Evolutionary conservation across 305 asterid species (phyloP).

Genomic region (Fraxinus ornus): DNA sequence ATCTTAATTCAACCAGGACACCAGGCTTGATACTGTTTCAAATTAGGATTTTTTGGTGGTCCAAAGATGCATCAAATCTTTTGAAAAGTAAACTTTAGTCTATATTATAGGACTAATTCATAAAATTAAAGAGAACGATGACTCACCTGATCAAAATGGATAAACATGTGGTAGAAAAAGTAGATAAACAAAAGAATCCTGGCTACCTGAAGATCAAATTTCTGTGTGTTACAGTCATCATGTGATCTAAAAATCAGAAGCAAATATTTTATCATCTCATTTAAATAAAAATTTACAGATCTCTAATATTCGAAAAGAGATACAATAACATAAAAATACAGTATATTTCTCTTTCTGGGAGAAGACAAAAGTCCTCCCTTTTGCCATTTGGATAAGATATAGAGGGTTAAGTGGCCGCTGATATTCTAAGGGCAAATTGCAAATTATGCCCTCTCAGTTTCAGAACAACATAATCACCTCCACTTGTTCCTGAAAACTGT

Average conservation of each 20-base stretch:
- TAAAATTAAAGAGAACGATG: conserved; percentile 1
- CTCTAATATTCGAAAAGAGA: background rate
- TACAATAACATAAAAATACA: too few relatives aligned
- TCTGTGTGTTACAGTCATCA: background rate
- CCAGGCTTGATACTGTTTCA: background rate
- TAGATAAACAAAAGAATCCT: conserved; percentile 62
- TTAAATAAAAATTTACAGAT: background rate
- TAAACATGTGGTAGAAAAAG: conserved; percentile 71
- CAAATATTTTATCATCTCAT: background rate
- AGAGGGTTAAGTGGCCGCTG: background rate
- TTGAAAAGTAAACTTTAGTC: background rate
- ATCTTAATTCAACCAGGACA: background rate
- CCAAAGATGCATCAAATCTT: background rate
- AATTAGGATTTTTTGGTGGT: background rate
- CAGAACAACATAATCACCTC: background rate
- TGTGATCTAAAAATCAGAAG: background rate
- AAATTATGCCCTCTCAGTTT: background rate
- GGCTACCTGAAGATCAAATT: conserved; percentile 60
- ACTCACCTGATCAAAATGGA: conserved; percentile 78
- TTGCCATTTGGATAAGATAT: background rate
- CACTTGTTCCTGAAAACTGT: background rate
- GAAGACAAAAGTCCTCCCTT: background rate
- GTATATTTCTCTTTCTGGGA: background rate
- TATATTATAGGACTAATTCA: background rate
- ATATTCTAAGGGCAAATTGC: background rate